These are phyloP conservation scores for Quercus bicolor DNA, from an alignment of 306 rosid genomes.

Conservation along the genomic window DNA sequence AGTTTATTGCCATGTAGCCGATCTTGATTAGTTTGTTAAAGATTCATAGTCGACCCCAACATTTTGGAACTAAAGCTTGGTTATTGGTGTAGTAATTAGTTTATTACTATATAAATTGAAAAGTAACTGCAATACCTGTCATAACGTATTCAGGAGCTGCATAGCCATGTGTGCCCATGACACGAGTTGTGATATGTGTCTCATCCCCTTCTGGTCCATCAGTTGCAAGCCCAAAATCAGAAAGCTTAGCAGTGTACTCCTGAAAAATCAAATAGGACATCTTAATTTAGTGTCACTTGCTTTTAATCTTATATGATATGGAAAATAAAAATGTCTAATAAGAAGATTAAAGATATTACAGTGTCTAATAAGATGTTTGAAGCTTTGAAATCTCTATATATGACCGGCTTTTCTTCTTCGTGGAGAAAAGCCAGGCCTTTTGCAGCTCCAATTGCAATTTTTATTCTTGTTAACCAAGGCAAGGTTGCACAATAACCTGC, in stretches of 20 bases:
- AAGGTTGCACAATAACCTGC: slow-evolving; percentile 72
- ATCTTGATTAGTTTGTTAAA: too few species aligned
- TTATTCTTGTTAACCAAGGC: slow-evolving; percentile 87
- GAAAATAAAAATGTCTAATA: not conserved
- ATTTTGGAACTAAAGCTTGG: too few species aligned
- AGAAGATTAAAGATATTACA: slow-evolving; percentile 26
- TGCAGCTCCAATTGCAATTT: slow-evolving; percentile 86
- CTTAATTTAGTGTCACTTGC: not conserved
- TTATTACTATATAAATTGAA: not conserved
- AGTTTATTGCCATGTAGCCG: not conserved
- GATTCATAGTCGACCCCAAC: too few species aligned
- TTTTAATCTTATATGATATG: not conserved
- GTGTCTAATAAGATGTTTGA: slow-evolving; percentile 75
- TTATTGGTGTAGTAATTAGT: too few species aligned
- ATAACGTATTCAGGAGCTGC: slow-evolving; percentile 90
- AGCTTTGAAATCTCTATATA: slow-evolving; percentile 83
- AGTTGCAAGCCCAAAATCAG: slow-evolving; percentile 89
- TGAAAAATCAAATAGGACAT: slow-evolving; percentile 9
- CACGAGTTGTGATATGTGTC: slow-evolving; percentile 54
- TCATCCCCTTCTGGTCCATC: slow-evolving; percentile 76
- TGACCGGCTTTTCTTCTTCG: slow-evolving; percentile 79
- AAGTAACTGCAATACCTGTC: slow-evolving; percentile 51
- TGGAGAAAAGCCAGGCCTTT: slow-evolving; percentile 86
- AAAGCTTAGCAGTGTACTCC: slow-evolving; percentile 80
- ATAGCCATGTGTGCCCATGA: slow-evolving; percentile 92